Base-by-base conservation (phyloP, 495 filamentous ascomycete species). In the Trichoderma virens region DNA sequence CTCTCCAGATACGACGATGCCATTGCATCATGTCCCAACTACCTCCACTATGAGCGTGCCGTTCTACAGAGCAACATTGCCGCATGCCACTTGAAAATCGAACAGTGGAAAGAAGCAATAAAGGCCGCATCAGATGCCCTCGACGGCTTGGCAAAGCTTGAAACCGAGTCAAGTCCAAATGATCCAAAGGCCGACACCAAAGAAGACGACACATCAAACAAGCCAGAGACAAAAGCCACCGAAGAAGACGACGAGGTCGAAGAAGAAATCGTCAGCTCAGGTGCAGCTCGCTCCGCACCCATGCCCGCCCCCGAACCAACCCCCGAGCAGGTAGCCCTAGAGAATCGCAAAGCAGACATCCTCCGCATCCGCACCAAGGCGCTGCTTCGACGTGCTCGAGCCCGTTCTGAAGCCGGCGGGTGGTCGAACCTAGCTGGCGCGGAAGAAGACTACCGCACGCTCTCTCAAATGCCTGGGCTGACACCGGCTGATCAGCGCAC, bases 1-100 rank as follows among this genome's bases (percentile, higher is more conserved):
- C 90, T 97, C 68, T 86, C 88, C 72, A 87, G 84, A 70, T 98
- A 98, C 78, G 89, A 92, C 69, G 84, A 90, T 65, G 94, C 94
- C 27, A 80, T 97, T 2, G 81, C 87, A 34, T 82, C 86, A 23
- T 94, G 90, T 65, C 94, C 94, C 2, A 89, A 84, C 67, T 96
- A 97, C 71, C 85, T 97, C 38, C 89, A 94, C 67, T 94, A 90
- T 77, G 92, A 97, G 70, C 79, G 93, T 68, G 92, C 94, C 25
- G 90, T 96, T 13, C 80, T 97, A 14, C 86, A 85, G 35, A 89
- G 86, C 74, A 98, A 98, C 77, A 85, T 97, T 65, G 82, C 93
- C 4, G 94, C 92, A n/a, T 96, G 91, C 70, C 87, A 96, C 66
- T 71, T 97, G 65, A 95, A 95, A 72, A 79, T 97, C 2, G 81